Conservation (phyloP, 1,284 basidiomycete genomes). For the Heterobasidion occidentale region DNA sequence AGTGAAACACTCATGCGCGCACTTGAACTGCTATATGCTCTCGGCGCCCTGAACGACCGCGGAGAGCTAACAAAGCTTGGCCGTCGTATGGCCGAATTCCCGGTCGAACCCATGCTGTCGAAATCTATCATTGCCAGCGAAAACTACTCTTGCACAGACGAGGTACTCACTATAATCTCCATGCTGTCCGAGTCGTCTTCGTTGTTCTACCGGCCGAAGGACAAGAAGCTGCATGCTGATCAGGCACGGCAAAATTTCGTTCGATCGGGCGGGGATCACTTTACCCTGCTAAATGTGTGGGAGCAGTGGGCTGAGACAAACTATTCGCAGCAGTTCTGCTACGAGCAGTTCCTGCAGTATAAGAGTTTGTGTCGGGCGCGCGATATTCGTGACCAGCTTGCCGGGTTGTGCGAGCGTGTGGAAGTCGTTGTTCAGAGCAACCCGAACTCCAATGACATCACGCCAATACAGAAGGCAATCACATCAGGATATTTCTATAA, state of each 20-base stretch:
- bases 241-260: slow-evolving; percentile 96
- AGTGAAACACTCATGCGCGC: slow-evolving; percentile 97
- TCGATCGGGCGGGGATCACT: slow-evolving; percentile 94
- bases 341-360: slow-evolving; percentile 96
- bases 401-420: slow-evolving; percentile 91
- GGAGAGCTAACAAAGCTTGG: slow-evolving; percentile 96
- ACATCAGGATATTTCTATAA: slow-evolving; percentile 97
- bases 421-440: slow-evolving; percentile 87
- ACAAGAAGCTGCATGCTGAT: slow-evolving; percentile 93
- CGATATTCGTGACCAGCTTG: slow-evolving; percentile 95
- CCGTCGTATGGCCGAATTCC: slow-evolving; percentile 97
- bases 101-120: slow-evolving; percentile 95
- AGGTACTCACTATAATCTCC: slow-evolving; percentile 93
- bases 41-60: slow-evolving; percentile 93
- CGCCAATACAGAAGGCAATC: slow-evolving; percentile 90
- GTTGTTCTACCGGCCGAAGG: slow-evolving; percentile 95
- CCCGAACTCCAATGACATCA: slow-evolving; percentile 87
- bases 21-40: slow-evolving; percentile 88
- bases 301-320: slow-evolving; percentile 98
- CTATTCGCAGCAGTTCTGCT: slow-evolving; percentile 92
- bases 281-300: slow-evolving; percentile 95
- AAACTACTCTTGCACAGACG: slow-evolving; percentile 92
- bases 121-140: slow-evolving; percentile 97
- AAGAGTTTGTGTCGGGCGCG: slow-evolving; percentile 92
- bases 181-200: slow-evolving; percentile 97